Percentiles rank a stretch among this genome's conserved stretches.
These are phyloP conservation scores for Solanum chiquidenum DNA, from an alignment of 257 asterid species.

Conservation along the genomic window DNA sequence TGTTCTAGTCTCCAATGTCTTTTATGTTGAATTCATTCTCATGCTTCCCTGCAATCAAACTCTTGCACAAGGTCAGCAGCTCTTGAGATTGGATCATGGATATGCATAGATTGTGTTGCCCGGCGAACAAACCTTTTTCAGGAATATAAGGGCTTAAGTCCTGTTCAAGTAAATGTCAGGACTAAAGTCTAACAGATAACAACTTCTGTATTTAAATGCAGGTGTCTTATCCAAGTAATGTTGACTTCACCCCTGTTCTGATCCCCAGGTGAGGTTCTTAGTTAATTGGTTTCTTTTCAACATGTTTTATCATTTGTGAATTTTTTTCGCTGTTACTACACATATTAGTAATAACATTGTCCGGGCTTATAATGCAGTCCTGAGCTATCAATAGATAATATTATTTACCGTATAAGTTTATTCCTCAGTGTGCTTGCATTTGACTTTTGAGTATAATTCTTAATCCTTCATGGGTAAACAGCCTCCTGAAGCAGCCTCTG, in stretches of 20 bases:
- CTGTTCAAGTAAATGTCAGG: neutral
- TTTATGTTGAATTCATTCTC: neutral
- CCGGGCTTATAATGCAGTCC: neutral
- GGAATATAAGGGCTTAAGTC: neutral
- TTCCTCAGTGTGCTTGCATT: neutral
- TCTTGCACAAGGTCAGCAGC: neutral
- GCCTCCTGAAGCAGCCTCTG: conserved; percentile 34
- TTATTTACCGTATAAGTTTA: neutral
- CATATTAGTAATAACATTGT: neutral
- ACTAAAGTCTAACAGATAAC: neutral
- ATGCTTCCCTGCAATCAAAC: neutral
- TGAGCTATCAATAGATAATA: neutral
- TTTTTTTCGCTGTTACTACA: neutral
- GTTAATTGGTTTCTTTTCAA: neutral
- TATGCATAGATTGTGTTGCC: neutral
- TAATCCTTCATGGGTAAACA: conserved; percentile 23
- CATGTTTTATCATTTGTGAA: neutral
- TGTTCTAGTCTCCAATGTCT: neutral
- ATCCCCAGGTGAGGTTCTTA: conserved; percentile 44
- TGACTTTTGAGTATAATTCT: neutral
- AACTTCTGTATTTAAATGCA: conserved; percentile 24
- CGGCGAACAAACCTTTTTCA: neutral
- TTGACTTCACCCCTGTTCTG: conserved; percentile 49
- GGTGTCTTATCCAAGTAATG: conserved; percentile 79
- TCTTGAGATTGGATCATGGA: neutral